Percentiles rank a stretch among this genome's conserved stretches.
Conservation (phyloP, 1,284 basidiomycete species). For the Mycena sp. region DNA sequence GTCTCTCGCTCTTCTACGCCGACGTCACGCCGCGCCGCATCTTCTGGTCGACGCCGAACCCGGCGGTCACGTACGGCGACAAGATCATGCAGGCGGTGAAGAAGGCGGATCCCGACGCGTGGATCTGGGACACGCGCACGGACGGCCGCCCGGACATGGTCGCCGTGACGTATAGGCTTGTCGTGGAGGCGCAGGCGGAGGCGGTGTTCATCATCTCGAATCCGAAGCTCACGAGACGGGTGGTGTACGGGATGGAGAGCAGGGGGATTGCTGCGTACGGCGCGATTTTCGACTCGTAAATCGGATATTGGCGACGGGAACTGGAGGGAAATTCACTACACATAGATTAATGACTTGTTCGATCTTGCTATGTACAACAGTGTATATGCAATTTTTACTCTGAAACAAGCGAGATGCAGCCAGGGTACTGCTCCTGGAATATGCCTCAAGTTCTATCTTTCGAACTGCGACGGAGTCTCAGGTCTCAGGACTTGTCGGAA, state of each 20-base stretch:
- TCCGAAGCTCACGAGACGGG: constrained; percentile 63
- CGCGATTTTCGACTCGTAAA: constrained; percentile 61
- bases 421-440: too few species aligned
- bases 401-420: too few species aligned
- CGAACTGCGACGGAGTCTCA: too few species aligned
- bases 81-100: constrained; percentile 62
- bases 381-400: too few species aligned
- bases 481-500: too few species aligned
- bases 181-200: constrained; percentile 64
- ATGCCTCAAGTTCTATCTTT: too few species aligned
- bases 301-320: too few species aligned
- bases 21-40: constrained; percentile 58
- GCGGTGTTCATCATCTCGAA: constrained; percentile 71
- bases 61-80: constrained; percentile 66
- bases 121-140: constrained; percentile 50
- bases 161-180: constrained; percentile 54
- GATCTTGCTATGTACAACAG: too few species aligned
- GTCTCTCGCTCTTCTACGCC: constrained; percentile 62
- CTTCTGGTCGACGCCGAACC: constrained; percentile 68
- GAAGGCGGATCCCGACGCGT: constrained; percentile 58
- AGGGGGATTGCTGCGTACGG: constrained; percentile 70
- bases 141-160: constrained; percentile 72
- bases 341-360: too few species aligned
- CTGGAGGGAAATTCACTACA: too few species aligned
- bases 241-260: constrained; percentile 69